Evolutionary conservation across 2,329 filamentous ascomycete species (phyloP).

Genomic region (Colletotrichum lindemuthianum): DNA sequence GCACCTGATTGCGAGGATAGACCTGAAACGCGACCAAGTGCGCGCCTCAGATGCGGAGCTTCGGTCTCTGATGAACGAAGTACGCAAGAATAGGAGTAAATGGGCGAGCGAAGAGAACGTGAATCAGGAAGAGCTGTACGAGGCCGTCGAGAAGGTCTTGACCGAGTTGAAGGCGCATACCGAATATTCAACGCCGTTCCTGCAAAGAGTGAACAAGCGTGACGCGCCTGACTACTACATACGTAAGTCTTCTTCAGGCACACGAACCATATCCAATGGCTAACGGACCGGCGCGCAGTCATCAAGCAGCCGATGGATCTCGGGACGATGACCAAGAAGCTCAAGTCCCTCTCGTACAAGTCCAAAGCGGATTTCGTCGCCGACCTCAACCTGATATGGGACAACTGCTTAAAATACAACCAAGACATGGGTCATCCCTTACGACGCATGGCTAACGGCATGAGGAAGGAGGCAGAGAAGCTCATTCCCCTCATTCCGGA

Average conservation of each 20-base stretch:
- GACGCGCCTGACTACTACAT: slow-evolving; percentile 96
- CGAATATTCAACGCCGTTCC: slow-evolving; percentile 95
- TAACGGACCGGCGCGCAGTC: slow-evolving; percentile 59
- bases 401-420: slow-evolving; percentile 96
- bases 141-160: slow-evolving; percentile 94
- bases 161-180: slow-evolving; percentile 97
- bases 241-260: slow-evolving; percentile 64
- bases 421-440: slow-evolving; percentile 87
- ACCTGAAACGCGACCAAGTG: slow-evolving; percentile 90
- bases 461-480: slow-evolving; percentile 98
- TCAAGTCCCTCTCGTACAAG: slow-evolving; percentile 82
- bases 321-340: slow-evolving; percentile 97
- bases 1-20: slow-evolving; percentile 94
- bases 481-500: slow-evolving; percentile 95
- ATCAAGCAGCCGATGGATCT: slow-evolving; percentile 99
- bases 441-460: slow-evolving; percentile 91
- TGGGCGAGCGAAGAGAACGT: slow-evolving; percentile 99
- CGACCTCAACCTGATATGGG: slow-evolving; percentile 95
- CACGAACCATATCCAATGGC: slow-evolving; percentile 25
- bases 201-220: slow-evolving; percentile 94
- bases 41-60: slow-evolving; percentile 93
- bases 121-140: slow-evolving; percentile 97
- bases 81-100: slow-evolving; percentile 97
- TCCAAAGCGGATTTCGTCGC: slow-evolving; percentile 95
- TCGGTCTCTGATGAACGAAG: slow-evolving; percentile 93